Conservation (phyloP, 169 alveolate species). For the Plasmodium falciparum region DNA sequence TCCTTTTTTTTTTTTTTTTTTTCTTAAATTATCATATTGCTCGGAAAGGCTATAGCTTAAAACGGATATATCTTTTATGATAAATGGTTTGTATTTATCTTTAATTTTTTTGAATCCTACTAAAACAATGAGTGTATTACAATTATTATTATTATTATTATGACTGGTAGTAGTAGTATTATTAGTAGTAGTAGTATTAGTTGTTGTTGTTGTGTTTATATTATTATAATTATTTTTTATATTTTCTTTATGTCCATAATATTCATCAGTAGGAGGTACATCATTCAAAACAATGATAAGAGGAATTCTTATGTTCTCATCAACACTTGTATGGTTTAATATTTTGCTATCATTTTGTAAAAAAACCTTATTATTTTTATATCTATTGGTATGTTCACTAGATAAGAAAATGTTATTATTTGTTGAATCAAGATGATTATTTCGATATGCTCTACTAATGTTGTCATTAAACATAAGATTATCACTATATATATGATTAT, state of each 20-base stretch:
- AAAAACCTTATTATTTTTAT: neutral
- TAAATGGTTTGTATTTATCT: constrained; percentile 46
- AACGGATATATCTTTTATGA: constrained; percentile 50
- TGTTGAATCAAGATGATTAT: no score
- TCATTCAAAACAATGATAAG: constrained; percentile 24
- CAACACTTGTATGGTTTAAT: neutral
- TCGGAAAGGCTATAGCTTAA: neutral
- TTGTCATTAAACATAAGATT: neutral
- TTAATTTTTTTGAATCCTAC: constrained; percentile 52
- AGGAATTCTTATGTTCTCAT: constrained; percentile 38
- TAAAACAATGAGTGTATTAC: constrained; percentile 32
- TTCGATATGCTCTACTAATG: neutral
- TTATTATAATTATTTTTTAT: neutral
- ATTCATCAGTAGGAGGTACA: neutral
- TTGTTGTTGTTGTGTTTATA: neutral
- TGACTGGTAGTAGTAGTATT: no score
- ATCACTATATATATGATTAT: neutral
- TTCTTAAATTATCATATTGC: neutral
- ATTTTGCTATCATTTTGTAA: neutral
- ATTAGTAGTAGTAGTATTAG: no score
- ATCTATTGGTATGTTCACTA: neutral
- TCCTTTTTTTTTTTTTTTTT: constrained; percentile 1
- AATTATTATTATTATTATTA: neutral
- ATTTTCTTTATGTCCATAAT: neutral
- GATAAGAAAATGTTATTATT: no score